Evolutionary conservation across 73 alveolate genomes (phyloP), one percentile per base, ranked within the genome.

Genomic region (Stentor roeselii): DNA sequence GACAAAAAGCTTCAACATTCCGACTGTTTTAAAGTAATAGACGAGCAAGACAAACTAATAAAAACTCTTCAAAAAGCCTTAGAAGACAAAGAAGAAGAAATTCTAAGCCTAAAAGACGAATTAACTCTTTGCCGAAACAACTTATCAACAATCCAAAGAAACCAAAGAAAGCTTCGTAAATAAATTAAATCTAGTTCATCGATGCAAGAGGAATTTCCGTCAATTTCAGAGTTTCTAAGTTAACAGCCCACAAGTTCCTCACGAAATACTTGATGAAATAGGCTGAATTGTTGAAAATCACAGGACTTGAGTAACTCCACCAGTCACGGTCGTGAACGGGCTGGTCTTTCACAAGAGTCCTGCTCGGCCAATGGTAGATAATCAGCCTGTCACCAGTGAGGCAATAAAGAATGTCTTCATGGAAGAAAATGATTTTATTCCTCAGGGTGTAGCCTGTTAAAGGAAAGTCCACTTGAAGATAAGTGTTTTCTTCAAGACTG

Each of bases 181-280:
- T n/a, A n/a, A n/a, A n/a, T n/a, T n/a, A n/a, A n/a, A n/a, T n/a
- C n/a, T n/a, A n/a, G n/a, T n/a, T n/a, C n/a, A n/a, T n/a, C n/a
- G n/a, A n/a, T n/a, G n/a, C n/a, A n/a, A n/a, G n/a, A n/a, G n/a
- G n/a, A n/a, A n/a, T n/a, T n/a, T n/a, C n/a, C n/a, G n/a, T n/a
- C n/a, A n/a, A n/a, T n/a, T n/a, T n/a, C n/a, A 50, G 21, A 11
- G 67, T 50, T 50, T 50, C 21, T 11, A 50, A 21, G 21, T 50
- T 21, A 6, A 50, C 6, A 6, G 6, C 30, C 67, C 67, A 50
- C 21, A 50, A 50, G 67, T 50, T 50, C 67, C 67, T 50, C 67
- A 50, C 67, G 67, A 50, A 50, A 50, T 50, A 50, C 67, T 50
- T 50, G 67, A 50, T 50, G 67, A 50, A 50, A 50, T 50, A 50